phyloP scores from a whole-genome alignment of 2,329 filamentous ascomycete genomes.

The Lithohypha guttulata region DNA sequence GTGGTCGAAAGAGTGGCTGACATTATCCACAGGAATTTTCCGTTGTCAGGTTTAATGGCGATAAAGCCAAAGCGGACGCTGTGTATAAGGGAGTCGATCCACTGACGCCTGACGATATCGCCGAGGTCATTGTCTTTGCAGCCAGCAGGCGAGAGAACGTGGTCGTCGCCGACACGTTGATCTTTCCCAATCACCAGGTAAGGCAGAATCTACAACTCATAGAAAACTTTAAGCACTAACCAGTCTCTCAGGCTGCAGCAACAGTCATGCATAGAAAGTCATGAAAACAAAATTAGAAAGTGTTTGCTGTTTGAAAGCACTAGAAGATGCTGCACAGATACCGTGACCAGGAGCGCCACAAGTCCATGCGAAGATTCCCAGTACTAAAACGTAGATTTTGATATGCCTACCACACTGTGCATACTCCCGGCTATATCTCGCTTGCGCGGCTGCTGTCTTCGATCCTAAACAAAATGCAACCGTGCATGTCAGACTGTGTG shows the following conservation, averaged over 20 bases:
- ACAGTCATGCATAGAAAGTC: conserved; percentile 18
- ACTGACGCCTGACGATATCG: conserved; percentile 80
- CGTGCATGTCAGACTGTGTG: too few relatives aligned
- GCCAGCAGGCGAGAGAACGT: conserved; percentile 80
- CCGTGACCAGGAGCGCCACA: too few relatives aligned
- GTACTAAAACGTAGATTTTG: too few relatives aligned
- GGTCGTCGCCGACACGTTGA: conserved; percentile 73
- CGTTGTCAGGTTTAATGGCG: conserved; percentile 75
- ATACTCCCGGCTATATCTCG: too few relatives aligned
- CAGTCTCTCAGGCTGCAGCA: conserved; percentile 13
- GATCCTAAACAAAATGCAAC: background rate
- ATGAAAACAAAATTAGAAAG: background rate
- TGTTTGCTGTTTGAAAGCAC: background rate
- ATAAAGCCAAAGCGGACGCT: conserved; percentile 78
- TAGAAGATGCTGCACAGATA: conserved; percentile 2
- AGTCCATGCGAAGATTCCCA: too few relatives aligned
- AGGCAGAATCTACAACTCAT: too few relatives aligned
- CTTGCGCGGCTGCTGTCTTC: conserved; percentile 5
- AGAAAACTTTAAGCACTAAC: too few relatives aligned
- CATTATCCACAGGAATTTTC: conserved; percentile 58
- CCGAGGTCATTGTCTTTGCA: conserved; percentile 78
- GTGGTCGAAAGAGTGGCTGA: conserved; percentile 10
- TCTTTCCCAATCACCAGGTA: conserved; percentile 87
- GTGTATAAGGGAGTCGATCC: conserved; percentile 67
- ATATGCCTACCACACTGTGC: too few relatives aligned